Base-by-base conservation (phyloP, 108 stramenopile species). In the Nannochloropsis oceanica region DNA sequence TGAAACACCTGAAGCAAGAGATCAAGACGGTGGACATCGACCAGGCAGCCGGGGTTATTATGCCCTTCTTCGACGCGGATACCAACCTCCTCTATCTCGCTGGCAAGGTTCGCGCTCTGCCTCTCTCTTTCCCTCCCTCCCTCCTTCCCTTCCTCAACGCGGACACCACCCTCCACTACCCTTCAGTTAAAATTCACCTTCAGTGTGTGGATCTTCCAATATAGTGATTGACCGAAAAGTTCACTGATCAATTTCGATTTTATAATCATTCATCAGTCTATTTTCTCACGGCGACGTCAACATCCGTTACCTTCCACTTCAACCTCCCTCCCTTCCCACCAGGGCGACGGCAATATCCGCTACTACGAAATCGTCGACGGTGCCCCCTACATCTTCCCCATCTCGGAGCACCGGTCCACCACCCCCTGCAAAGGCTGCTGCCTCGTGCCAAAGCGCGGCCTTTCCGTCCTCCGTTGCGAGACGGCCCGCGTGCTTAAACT, bases 311-410 rank as follows among this genome's bases (percentile, higher is more conserved):
- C n/a, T n/a, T n/a, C n/a, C n/a, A n/a, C n/a, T n/a, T n/a, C n/a
- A n/a, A n/a, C n/a, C n/a, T n/a, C n/a, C n/a, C n/a, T 50, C 14
- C 14, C 46, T 14, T 13, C 46, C 14, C 46, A 50, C 14, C 46
- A 50, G 46, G 99, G 99, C 26, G 97, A 99, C 91, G 99, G 97
- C 73, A 96, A 96, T 89, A 95, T 99, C 85, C 94, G 99, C 81
- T 92, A 94, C 83, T 98, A 95, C 86, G 43, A 87, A 89, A 95
- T 95, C 88, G 95, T 95, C 91, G 93, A 96, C 87, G 96, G 95
- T 91, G 86, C 89, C 81, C 96, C 96, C 43, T 96, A 88, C 84
- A 83, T 95, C 80, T 94, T 94, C 92, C n/a, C 89, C 86, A 86
- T 91, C 81, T 46, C 84, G 46, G 97, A 96, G 87, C 95, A 94